Evolutionary conservation across 768 basidiomycete species (phyloP).

Genomic region (Rhizopogon rudus): DNA sequence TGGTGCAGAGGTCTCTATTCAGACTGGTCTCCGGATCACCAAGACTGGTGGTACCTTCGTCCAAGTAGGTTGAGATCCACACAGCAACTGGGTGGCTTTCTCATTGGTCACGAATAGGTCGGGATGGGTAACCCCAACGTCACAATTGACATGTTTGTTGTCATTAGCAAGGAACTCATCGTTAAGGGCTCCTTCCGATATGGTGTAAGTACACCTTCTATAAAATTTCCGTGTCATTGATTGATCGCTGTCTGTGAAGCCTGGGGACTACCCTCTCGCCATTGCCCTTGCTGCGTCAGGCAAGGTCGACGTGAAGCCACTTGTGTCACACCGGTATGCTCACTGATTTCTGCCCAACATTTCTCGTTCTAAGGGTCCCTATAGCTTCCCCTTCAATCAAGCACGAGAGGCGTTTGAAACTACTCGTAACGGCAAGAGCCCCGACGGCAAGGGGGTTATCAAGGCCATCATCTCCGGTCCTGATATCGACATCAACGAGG

Average conservation of each 20-base stretch:
- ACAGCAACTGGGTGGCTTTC: neutral
- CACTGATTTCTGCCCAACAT: slow-evolving; percentile 7
- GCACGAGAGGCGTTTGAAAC: slow-evolving; percentile 79
- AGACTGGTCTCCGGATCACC: slow-evolving; percentile 74
- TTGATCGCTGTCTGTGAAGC: slow-evolving; percentile 32
- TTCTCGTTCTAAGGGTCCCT: neutral
- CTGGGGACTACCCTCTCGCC: slow-evolving; percentile 82
- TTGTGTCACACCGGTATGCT: slow-evolving; percentile 81
- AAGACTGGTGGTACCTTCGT: slow-evolving; percentile 74
- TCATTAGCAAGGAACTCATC: slow-evolving; percentile 74
- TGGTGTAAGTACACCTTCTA: slow-evolving; percentile 41
- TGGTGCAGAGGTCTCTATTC: slow-evolving; percentile 90
- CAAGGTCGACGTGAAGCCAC: slow-evolving; percentile 79
- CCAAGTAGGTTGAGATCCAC: slow-evolving; percentile 38
- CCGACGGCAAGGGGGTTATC: slow-evolving; percentile 84
- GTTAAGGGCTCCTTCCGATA: slow-evolving; percentile 94
- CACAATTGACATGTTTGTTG: slow-evolving; percentile 61
- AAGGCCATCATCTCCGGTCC: slow-evolving; percentile 89
- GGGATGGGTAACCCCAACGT: slow-evolving; percentile 84
- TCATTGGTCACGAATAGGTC: slow-evolving; percentile 41
- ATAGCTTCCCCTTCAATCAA: slow-evolving; percentile 69
- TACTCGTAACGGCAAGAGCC: slow-evolving; percentile 73
- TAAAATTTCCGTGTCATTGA: neutral
- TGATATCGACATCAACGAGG: slow-evolving; percentile 43
- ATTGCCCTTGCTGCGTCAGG: slow-evolving; percentile 81